phyloP scores from a whole-genome alignment of 371 early-diverging fungal genomes.

The Apophysomyces elegans region DNA sequence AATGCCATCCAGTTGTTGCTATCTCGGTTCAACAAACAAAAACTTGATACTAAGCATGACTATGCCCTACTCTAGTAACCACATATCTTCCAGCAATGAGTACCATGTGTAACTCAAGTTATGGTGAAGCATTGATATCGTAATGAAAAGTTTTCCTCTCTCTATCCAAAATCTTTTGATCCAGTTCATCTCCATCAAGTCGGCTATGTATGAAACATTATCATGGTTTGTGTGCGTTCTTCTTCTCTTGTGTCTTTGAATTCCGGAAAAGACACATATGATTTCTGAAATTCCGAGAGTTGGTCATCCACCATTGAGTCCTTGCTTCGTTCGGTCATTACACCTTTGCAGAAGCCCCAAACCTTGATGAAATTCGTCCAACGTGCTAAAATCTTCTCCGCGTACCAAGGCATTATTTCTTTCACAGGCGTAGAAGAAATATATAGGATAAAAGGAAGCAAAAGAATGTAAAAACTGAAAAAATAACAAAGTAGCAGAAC shows the following conservation, averaged over 20 bases:
- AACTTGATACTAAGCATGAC: too few relatives aligned
- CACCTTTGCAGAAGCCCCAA: neutral
- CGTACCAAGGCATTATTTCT: conserved; percentile 3
- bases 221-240: conserved; percentile 23
- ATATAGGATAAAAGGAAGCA: neutral
- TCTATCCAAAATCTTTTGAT: too few relatives aligned
- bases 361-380: neutral
- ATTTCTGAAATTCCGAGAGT: conserved; percentile 15
- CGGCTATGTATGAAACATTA: neutral
- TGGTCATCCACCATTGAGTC: neutral
- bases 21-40: too few relatives aligned
- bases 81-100: too few relatives aligned
- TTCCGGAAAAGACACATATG: conserved; percentile 19
- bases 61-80: too few relatives aligned
- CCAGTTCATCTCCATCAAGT: too few relatives aligned
- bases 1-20: too few relatives aligned
- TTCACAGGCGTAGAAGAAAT: neutral
- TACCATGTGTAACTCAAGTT: too few relatives aligned
- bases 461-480: neutral
- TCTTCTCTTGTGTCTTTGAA: conserved; percentile 35
- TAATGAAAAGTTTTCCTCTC: too few relatives aligned
- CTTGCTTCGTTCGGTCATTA: neutral
- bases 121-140: too few relatives aligned
- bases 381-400: neutral
- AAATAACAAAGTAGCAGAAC: neutral